These are phyloP conservation scores for Nicotiana tomentosiformis DNA, from an alignment of 257 asterid genomes.

Conservation along the genomic window DNA sequence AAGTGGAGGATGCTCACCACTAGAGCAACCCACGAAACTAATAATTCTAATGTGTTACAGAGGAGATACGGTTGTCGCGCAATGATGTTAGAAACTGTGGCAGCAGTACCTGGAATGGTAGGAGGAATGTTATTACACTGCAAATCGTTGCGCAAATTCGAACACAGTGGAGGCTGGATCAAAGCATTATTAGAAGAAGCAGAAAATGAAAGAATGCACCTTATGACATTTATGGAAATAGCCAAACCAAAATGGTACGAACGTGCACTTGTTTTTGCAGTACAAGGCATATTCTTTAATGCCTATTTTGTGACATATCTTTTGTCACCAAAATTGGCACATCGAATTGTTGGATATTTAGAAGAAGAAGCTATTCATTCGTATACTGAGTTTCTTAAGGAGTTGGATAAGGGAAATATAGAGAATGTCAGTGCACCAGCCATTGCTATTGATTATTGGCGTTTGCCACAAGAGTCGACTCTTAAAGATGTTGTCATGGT, in stretches of 20 bases:
- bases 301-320: conserved; percentile 53
- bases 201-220: conserved; percentile 69
- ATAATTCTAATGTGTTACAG: conserved; percentile 15
- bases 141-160: conserved; percentile 48
- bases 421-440: conserved; percentile 82
- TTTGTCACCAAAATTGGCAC: conserved; percentile 57
- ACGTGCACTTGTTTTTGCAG: conserved; percentile 49
- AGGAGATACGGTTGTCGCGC: conserved; percentile 64
- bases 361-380: conserved; percentile 72
- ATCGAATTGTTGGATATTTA: conserved; percentile 62
- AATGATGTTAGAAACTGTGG: conserved; percentile 68
- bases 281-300: conserved; percentile 67
- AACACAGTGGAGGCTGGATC: conserved; percentile 69
- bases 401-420: conserved; percentile 58
- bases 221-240: conserved; percentile 70
- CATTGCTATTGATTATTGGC: conserved; percentile 84
- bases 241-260: conserved; percentile 61
- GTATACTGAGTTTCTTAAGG: conserved; percentile 47
- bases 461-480: conserved; percentile 43
- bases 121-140: conserved; percentile 62
- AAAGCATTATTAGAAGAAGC: conserved; percentile 63
- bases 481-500: conserved; percentile 79
- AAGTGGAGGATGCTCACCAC: too few species aligned
- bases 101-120: conserved; percentile 70
- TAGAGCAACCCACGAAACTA: neutral